phyloP scores from a whole-genome alignment of 441 rosid species.

The Syzygium syzygioides region DNA sequence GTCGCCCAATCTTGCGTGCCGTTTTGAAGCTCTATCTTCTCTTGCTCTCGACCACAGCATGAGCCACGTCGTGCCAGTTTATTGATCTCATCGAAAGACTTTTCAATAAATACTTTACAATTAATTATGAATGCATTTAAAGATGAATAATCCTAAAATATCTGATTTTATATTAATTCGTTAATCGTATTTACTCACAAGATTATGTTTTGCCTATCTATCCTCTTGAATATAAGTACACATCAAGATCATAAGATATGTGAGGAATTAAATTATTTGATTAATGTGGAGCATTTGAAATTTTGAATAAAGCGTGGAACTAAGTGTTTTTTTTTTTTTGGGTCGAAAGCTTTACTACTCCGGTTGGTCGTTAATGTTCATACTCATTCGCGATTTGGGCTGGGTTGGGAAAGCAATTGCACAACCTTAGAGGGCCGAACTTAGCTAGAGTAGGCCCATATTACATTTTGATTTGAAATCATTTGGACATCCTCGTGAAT shows the following conservation, averaged over 20 bases:
- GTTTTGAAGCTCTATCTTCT: background rate
- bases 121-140: background rate
- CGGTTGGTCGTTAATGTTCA: background rate
- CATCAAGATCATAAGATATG: background rate
- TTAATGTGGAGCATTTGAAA: background rate
- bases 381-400: background rate
- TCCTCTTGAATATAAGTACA: background rate
- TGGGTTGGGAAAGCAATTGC: background rate
- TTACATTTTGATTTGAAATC: background rate
- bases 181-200: background rate
- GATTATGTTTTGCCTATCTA: background rate
- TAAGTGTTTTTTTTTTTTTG: background rate
- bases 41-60: background rate
- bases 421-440: background rate
- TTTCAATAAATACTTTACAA: background rate
- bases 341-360: background rate
- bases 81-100: fast-evolving
- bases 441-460: background rate
- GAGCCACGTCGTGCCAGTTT: background rate
- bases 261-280: background rate
- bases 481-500: background rate
- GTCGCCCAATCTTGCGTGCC: background rate
- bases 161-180: background rate
- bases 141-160: background rate
- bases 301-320: background rate